A percentile compares a stretch with the other conserved stretches of the same genome.
Evolutionary conservation across 75 land plant species (phyloP).

Genomic region (Picea sitchensis): DNA sequence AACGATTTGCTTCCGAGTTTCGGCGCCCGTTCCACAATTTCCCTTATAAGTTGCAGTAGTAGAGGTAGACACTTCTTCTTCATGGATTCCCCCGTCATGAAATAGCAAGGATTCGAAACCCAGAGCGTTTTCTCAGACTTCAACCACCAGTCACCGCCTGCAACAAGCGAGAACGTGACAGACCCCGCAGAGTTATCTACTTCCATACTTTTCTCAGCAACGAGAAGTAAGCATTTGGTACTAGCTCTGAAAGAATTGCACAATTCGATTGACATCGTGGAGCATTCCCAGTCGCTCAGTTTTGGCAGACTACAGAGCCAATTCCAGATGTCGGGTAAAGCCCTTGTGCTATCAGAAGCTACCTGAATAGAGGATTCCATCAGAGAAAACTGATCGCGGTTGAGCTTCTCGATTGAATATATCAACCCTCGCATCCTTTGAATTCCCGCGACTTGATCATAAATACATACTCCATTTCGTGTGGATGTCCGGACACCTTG

Average conservation of each 20-base stretch:
- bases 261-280: constrained; percentile 21
- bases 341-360: background rate
- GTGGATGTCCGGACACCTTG: too few species aligned
- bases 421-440: background rate
- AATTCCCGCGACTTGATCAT: too few species aligned
- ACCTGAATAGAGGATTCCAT: background rate
- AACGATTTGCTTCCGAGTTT: constrained; percentile 12
- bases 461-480: too few species aligned
- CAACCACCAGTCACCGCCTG: constrained; percentile 16
- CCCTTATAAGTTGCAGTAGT: constrained; percentile 37
- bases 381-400: constrained; percentile 14
- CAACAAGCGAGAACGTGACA: constrained; percentile 38
- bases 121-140: constrained; percentile 20
- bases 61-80: constrained; percentile 22
- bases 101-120: constrained; percentile 40
- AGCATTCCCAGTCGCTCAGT: constrained; percentile 20
- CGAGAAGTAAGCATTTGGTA: constrained; percentile 24
- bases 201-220: constrained; percentile 32
- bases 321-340: constrained; percentile 19
- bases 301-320: background rate
- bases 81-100: background rate
- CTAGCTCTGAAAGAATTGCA: constrained; percentile 9
- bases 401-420: constrained; percentile 9
- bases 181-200: constrained; percentile 13
- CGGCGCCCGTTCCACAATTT: constrained; percentile 37